Evolutionary conservation across 306 rosid genomes (phyloP), one percentile per base, ranked within the genome.

Genomic region (Mimosa bimucronata): DNA sequence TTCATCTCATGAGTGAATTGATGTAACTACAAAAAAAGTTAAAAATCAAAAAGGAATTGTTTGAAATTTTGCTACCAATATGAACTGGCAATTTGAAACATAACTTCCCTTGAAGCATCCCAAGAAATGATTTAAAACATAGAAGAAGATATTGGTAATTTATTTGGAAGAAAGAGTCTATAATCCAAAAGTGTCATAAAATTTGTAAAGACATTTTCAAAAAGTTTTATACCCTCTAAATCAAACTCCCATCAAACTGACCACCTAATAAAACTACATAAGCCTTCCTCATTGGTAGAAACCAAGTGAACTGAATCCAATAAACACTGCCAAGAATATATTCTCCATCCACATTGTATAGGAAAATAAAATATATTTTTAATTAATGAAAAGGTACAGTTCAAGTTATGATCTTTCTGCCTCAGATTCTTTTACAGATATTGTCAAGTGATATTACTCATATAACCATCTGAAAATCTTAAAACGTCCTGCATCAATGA

Each of bases 1-100:
- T 76, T 55, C 97, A 95, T 95, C 55, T 83, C 85, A 88, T 92
- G 97, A 29, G 88, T 80, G 84, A 94, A 95, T 82, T 77, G 79
- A 68, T 74, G 91, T 71, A 87, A 44, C 74, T 70, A 26, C 21
- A 44, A 31, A 15, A 4, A 11, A 44, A 9, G 7, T 40, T 8
- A 19, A 38, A 37, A 37, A 10, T 0, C 18, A 8, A 10, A 9
- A 11, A 42, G 5, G 14, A 2, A 6, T 6, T 42, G 30, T 23
- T 41, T 42, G 38, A 69, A 69, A 69, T 14, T 8, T 41, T 8
- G 11, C 34, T 12, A 68, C 34, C 21, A 68, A 68, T 40, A 23
- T 6, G 0, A 68, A 40, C 19, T 12, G n/a, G 34, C 31, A 69
- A 70, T 42, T 26, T 13, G n/a, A 29, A 9, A 23, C 38, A 25